A percentile compares a stretch with the other conserved stretches of the same genome.
These are phyloP conservation scores for Claviceps humidiphila DNA, from an alignment of 2,329 filamentous ascomycete species.

Conservation along the genomic window DNA sequence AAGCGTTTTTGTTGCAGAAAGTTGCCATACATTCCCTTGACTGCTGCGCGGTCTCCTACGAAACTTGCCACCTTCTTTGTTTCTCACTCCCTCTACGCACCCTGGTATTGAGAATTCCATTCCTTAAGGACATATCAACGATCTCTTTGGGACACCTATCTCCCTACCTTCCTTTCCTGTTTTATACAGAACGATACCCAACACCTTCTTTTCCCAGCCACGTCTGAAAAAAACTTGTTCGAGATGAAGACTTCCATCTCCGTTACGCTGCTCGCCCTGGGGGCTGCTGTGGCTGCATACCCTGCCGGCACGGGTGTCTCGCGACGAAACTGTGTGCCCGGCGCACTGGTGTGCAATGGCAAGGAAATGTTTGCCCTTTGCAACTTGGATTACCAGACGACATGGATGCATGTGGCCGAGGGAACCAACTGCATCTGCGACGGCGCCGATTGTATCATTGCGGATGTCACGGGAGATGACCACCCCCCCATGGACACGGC, in stretches of 20 bases:
- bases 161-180: too few species aligned
- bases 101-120: background rate
- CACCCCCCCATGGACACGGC: background rate
- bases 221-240: too few species aligned
- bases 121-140: too few species aligned
- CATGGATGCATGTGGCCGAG: background rate
- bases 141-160: too few species aligned
- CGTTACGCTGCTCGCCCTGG: background rate
- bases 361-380: conserved; percentile 1
- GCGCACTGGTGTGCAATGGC: conserved; percentile 3
- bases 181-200: too few species aligned
- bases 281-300: conserved; percentile 1
- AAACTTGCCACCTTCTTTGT: too few species aligned
- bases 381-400: background rate
- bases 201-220: too few species aligned
- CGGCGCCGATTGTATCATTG: background rate
- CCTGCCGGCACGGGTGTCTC: background rate
- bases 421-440: conserved; percentile 1
- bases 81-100: too few species aligned
- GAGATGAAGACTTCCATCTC: background rate
- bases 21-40: too few species aligned
- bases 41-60: too few species aligned
- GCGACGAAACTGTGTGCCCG: background rate
- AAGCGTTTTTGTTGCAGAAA: too few species aligned
- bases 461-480: background rate